phyloP scores from a whole-genome alignment of 192 early-diverging fungal species.

The Coemansia sp. region DNA sequence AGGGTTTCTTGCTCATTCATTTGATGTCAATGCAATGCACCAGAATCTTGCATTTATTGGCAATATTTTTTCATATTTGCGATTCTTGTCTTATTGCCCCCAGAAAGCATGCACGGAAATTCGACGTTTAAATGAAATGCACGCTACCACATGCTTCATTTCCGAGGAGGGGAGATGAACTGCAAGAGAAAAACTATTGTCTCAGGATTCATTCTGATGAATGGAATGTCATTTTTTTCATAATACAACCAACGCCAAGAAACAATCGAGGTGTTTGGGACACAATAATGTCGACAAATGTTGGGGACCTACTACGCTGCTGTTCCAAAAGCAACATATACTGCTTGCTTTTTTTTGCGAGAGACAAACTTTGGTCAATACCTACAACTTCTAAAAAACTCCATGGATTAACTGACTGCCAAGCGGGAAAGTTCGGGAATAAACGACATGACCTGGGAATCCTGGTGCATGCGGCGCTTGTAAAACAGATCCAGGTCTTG shows the following conservation, averaged over 20 bases:
- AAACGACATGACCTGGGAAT: not conserved
- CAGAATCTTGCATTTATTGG: conserved; percentile 3
- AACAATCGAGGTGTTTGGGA: too few species aligned
- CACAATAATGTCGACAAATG: too few species aligned
- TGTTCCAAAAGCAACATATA: too few species aligned
- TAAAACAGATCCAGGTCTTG: conserved; percentile 30
- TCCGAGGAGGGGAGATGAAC: not conserved
- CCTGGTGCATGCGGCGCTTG: not conserved
- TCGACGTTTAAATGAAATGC: conserved; percentile 1
- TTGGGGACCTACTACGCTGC: too few species aligned
- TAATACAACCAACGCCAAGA: not conserved
- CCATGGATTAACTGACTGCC: not conserved
- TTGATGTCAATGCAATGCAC: not conserved
- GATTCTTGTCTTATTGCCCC: not conserved
- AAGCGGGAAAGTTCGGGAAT: not conserved
- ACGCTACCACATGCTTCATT: conserved; percentile 3
- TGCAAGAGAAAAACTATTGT: not conserved
- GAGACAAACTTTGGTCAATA: too few species aligned
- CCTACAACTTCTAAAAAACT: too few species aligned
- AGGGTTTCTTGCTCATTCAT: not conserved
- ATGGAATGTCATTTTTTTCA: not conserved
- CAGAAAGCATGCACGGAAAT: not conserved
- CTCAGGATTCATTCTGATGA: not conserved
- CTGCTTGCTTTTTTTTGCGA: too few species aligned
- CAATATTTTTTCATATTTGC: not conserved